Evolutionary conservation across 257 asterid genomes (phyloP), one percentile per base, ranked within the genome.

Genomic region (Solanum peruvianum): DNA sequence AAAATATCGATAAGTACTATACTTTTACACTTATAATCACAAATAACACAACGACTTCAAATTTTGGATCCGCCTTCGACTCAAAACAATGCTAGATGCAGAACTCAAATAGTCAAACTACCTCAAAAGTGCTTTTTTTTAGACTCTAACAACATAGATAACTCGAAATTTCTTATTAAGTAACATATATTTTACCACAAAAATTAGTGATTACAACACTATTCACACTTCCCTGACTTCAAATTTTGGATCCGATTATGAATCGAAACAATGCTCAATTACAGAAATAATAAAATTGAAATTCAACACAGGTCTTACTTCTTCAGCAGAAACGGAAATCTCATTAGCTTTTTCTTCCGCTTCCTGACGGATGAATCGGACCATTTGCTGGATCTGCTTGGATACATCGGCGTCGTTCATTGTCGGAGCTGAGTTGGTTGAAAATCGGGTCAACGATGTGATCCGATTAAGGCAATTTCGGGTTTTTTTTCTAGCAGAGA

Each of bases 351-450:
- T 97, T 93, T 97, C 99, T 87, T 97, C 98, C 62, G 99, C 98
- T 88, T 97, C 99, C 84, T 97, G 99, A 89, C 99, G 99, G 93
- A 97, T 97, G 95, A 97, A 97, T 83, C 98, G 93, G 86, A 97
- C 98, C 99, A 97, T 95, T 97, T 95, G 98, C 94, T 95, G 99
- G 98, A 97, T 97, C 98, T 97, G 99, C 98, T 93, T 94, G 33
- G 98, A 94, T 45, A 97, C 99, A 91, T 97, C 98, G 82, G 95
- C 90, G 91, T 97, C 99, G 89, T 97, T 95, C 99, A 97, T 97
- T 20, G 80, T 93, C 52, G 89, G 90, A 88, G 85, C 81, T 88
- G 85, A 16, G 23, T 78, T 20, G 12, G 85, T 33, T 81, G 20
- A 1, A 29, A 49, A 3, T 80, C 85, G 69, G 85, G 85, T 81